A percentile compares a stretch with the other conserved stretches of the same genome.
Conservation (phyloP, 1,284 basidiomycete genomes). For the Mycosarcoma maydis region DNA sequence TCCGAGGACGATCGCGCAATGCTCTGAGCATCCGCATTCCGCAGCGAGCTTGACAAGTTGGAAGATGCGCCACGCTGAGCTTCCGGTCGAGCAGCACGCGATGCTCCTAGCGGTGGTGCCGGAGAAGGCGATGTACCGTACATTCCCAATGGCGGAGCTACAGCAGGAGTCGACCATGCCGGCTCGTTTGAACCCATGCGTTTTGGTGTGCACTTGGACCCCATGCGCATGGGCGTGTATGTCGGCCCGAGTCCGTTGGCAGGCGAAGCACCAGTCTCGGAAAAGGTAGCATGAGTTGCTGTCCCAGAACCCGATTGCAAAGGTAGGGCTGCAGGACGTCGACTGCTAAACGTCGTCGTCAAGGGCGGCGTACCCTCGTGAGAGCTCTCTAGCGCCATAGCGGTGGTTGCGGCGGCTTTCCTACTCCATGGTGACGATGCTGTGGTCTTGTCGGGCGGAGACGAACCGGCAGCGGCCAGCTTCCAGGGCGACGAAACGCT, state of each 20-base stretch:
- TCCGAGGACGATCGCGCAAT: conserved; percentile 11
- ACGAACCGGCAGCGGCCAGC: conserved; percentile 9
- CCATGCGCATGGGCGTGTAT: conserved; percentile 44
- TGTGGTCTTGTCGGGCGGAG: conserved; percentile 18
- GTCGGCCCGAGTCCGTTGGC: conserved; percentile 43
- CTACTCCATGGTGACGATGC: conserved; percentile 31
- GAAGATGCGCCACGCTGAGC: conserved; percentile 19
- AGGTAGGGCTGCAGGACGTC: conserved; percentile 38
- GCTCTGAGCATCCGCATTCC: conserved; percentile 3
- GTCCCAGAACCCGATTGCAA: conserved; percentile 14
- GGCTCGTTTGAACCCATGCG: conserved; percentile 36
- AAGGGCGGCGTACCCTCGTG: conserved; percentile 30
- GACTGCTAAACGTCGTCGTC: conserved; percentile 6
- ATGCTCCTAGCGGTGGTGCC: not conserved
- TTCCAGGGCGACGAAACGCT: conserved; percentile 45
- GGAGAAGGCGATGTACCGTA: conserved; percentile 27
- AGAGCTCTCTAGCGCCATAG: conserved; percentile 28
- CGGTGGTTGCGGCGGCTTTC: conserved; percentile 36
- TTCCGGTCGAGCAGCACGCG: conserved; percentile 6
- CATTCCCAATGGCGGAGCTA: conserved; percentile 7
- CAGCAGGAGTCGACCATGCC: conserved; percentile 30
- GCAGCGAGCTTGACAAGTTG: conserved; percentile 17
- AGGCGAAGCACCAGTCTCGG: conserved; percentile 16
- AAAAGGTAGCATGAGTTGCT: conserved; percentile 10
- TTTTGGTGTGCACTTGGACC: conserved; percentile 23